Percentiles rank a stretch among this genome's conserved stretches.
These are phyloP conservation scores for Kuraishia hungarica DNA, from an alignment of 805 yeast genomes.

Conservation along the genomic window DNA sequence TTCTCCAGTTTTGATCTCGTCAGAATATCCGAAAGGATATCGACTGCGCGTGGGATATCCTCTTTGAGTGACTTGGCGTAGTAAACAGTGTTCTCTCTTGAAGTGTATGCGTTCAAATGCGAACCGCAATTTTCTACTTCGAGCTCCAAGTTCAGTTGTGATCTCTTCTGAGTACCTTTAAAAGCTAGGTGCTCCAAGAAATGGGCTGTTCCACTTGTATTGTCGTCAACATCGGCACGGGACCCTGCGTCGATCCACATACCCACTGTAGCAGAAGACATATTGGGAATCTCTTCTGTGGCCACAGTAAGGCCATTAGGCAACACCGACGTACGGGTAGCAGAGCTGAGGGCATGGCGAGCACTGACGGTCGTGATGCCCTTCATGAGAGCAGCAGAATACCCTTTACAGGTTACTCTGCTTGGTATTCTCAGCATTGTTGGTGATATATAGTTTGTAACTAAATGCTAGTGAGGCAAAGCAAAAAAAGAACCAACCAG, in stretches of 20 bases:
- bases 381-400: neutral
- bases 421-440: neutral
- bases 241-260: conserved; percentile 99
- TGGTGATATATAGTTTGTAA: neutral
- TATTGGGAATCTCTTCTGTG: conserved; percentile 76
- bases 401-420: neutral
- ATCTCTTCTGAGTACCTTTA: conserved; percentile 80
- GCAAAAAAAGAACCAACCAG: neutral
- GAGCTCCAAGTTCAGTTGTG: conserved; percentile 77
- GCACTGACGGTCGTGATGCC: neutral
- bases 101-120: conserved; percentile 96
- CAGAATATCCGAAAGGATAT: conserved; percentile 81
- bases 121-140: conserved; percentile 96
- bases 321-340: conserved; percentile 60
- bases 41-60: conserved; percentile 81
- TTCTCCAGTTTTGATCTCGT: conserved; percentile 79
- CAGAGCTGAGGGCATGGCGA: conserved; percentile 22
- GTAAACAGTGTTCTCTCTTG: conserved; percentile 95
- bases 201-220: conserved; percentile 92
- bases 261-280: conserved; percentile 94
- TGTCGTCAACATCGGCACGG: conserved; percentile 78
- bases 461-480: neutral
- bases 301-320: conserved; percentile 95
- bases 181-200: conserved; percentile 94
- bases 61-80: conserved; percentile 80